Evolutionary conservation across 78 protist species (phyloP).

Genomic region (Guillardia theta): DNA sequence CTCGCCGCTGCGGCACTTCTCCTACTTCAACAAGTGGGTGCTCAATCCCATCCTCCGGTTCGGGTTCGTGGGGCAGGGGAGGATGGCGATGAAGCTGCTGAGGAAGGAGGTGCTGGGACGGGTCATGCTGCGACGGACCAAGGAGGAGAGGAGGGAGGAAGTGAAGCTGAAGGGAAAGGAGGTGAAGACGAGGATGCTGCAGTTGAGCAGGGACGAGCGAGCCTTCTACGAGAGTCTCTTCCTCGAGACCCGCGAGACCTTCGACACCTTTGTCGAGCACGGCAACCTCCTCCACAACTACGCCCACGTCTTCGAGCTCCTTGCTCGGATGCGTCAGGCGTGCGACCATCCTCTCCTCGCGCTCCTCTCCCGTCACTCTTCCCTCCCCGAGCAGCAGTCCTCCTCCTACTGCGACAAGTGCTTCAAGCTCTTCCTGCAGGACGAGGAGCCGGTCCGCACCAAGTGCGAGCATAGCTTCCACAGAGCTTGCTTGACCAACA

Average conservation of each 20-base stretch:
- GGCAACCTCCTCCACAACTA: constrained; percentile 71
- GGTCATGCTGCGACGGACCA: constrained; percentile 43
- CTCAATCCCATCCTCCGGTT: constrained; percentile 59
- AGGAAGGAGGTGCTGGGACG: background rate
- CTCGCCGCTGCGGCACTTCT: constrained; percentile 50
- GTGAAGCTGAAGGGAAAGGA: background rate
- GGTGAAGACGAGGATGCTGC: background rate
- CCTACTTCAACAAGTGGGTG: constrained; percentile 54
- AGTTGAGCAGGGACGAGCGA: background rate
- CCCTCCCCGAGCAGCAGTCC: no score
- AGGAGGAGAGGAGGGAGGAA: background rate
- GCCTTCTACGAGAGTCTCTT: constrained; percentile 63
- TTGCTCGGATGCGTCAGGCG: constrained; percentile 55
- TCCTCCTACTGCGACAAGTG: no score
- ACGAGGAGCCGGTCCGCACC: background rate
- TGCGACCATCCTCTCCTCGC: constrained; percentile 64
- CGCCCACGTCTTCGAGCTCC: constrained; percentile 67
- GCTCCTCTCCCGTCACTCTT: background rate
- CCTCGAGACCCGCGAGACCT: constrained; percentile 25
- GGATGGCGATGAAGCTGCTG: constrained; percentile 8
- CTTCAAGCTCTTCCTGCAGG: no score
- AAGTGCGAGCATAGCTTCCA: background rate
- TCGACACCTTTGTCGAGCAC: constrained; percentile 49
- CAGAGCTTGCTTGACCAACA: no score
- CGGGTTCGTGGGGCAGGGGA: constrained; percentile 44